Conservation (phyloP, 495 filamentous ascomycete species). For the Xylaria cubensis region DNA sequence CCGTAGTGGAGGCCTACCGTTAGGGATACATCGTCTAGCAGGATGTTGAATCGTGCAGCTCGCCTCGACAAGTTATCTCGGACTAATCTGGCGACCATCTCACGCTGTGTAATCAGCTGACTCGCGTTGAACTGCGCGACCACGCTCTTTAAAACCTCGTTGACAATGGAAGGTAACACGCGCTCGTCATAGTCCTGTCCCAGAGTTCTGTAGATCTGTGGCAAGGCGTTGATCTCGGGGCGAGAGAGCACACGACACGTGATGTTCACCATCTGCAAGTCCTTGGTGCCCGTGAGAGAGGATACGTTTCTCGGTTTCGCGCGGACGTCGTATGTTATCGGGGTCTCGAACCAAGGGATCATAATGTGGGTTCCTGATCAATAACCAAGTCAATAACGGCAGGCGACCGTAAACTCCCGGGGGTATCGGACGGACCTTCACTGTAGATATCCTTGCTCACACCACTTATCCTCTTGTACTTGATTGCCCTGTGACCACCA, state of each 20-base stretch:
- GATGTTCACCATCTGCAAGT: constrained; percentile 99
- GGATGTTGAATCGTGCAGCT: constrained; percentile 95
- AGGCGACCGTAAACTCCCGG: constrained; percentile 16
- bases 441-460: constrained; percentile 95
- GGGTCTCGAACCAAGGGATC: constrained; percentile 97
- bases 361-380: constrained; percentile 85
- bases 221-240: constrained; percentile 85
- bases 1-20: constrained; percentile 68
- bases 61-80: constrained; percentile 89
- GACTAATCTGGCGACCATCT: constrained; percentile 90
- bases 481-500: constrained; percentile 98
- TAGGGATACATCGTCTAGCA: constrained; percentile 95
- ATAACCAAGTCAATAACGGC: constrained; percentile 24
- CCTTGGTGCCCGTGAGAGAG: constrained; percentile 97
- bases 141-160: constrained; percentile 98
- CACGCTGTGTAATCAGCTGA: constrained; percentile 97
- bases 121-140: constrained; percentile 99
- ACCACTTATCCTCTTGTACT: constrained; percentile 92
- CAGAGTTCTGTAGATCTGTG: constrained; percentile 95
- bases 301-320: constrained; percentile 96
- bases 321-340: constrained; percentile 95
- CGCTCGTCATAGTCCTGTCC: constrained; percentile 97
- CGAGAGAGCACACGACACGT: constrained; percentile 98
- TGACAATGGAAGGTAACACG: constrained; percentile 96
- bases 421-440: constrained; percentile 71